These are phyloP conservation scores for Phanerochaete carnosa DNA, from an alignment of 768 basidiomycete species.

Conservation along the genomic window DNA sequence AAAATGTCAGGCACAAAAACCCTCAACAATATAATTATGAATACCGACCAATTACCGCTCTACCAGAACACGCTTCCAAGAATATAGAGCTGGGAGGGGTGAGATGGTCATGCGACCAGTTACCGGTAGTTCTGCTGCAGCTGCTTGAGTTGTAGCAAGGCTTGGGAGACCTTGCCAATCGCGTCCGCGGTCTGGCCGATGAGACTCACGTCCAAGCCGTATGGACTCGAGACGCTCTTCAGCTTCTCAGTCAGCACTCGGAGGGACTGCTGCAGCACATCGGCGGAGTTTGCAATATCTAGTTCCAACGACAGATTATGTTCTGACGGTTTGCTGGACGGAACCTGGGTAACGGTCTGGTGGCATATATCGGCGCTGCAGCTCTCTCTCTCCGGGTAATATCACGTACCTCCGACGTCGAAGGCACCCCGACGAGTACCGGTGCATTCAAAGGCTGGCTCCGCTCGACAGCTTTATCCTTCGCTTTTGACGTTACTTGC, in stretches of 20 bases:
- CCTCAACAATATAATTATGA: no score
- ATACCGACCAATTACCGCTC: background rate
- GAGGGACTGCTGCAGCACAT: conserved; percentile 52
- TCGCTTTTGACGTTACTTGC: background rate
- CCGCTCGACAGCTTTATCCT: background rate
- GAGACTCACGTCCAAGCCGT: conserved; percentile 40
- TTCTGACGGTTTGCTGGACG: background rate
- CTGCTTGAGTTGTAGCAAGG: conserved; percentile 56
- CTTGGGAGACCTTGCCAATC: conserved; percentile 61
- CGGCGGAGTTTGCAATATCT: conserved; percentile 36
- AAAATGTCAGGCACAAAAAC: no score
- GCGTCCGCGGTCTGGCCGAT: conserved; percentile 66
- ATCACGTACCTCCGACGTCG: background rate
- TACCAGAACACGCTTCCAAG: background rate
- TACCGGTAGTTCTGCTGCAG: conserved; percentile 45
- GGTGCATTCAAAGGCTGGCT: background rate
- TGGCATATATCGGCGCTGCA: background rate
- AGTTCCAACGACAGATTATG: conserved; percentile 6
- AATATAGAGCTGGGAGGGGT: no score
- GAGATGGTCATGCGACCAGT: background rate
- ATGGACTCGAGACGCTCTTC: conserved; percentile 36
- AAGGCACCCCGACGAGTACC: background rate
- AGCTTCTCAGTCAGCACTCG: conserved; percentile 50
- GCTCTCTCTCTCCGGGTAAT: background rate
- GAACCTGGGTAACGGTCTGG: background rate